Base-by-base conservation (phyloP, 148 eudicot genomes). In the Amaranthus palmeri region DNA sequence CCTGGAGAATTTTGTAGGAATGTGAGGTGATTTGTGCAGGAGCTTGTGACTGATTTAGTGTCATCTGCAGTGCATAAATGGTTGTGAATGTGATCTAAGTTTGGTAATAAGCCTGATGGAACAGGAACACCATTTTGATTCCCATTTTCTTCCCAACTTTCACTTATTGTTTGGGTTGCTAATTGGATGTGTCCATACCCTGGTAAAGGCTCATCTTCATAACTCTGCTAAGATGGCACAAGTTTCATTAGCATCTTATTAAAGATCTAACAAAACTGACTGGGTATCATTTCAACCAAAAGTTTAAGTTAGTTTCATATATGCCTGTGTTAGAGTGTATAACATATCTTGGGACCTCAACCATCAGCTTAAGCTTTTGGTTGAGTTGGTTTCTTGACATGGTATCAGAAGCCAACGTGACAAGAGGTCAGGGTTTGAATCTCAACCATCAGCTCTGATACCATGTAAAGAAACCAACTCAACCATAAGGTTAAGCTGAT, bases 201-300 rank as follows among this genome's bases (percentile, higher is more conserved):
- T 7, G 91, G 87, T 10, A 86, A 70, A 54, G 86, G 89, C 53
- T 88, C 95, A 70, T 91, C 96, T 74, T 87, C 95, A 73, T 93
- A 93, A 77, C 86, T 90, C 98, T 93, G 88, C 51, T 8, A 65
- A 61, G 48, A 69, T 53, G 42, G 41, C 54, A 58, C n/a, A 53
- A 43, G 36, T 47, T 36, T 56, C 36, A 7, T 62, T 1, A 48
- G 69, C 58, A 57, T 48, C 10, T 57, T 48, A 44, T 15, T 46
- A 25, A 25, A 25, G 36, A 25, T 25, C 36, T 25, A 25, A 1
- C 36, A 25, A 25, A 25, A 25, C 36, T 25, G 36, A 25, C 36
- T 25, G 36, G 1, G 36, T 0, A 25, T 25, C 36, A 25, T 25
- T 25, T 25, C 36, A 25, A 25, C 36, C 36, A 25, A 25, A 25